Evolutionary conservation across 805 yeast species (phyloP).

Genomic region (Candida sonorensis): DNA sequence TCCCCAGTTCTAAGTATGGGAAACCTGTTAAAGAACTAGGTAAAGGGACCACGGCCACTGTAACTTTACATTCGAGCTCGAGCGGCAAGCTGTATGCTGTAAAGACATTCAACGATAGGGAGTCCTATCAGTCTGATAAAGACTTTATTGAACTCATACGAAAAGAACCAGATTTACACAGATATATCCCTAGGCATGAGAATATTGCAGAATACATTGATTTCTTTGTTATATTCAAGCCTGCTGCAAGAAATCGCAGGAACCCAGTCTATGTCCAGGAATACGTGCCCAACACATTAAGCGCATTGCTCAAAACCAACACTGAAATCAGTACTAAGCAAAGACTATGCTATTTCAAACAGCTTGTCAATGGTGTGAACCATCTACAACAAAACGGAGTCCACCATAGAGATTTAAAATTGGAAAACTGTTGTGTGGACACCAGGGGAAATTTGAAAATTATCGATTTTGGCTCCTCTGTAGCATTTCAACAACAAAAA

Average conservation of each 20-base stretch:
- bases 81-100: slow-evolving; percentile 40
- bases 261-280: slow-evolving; percentile 26
- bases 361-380: slow-evolving; percentile 31
- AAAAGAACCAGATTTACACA: slow-evolving; percentile 31
- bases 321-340: slow-evolving; percentile 7
- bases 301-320: slow-evolving; percentile 1
- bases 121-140: slow-evolving; percentile 30
- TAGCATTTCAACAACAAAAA: background rate
- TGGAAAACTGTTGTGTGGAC: slow-evolving; percentile 37
- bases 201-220: slow-evolving; percentile 31
- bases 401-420: slow-evolving; percentile 46
- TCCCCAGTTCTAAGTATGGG: slow-evolving; percentile 13
- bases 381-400: slow-evolving; percentile 31
- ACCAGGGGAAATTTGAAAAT: slow-evolving; percentile 30
- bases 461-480: slow-evolving; percentile 47
- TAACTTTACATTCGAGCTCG: no score
- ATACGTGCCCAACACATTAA: slow-evolving; percentile 28
- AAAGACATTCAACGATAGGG: slow-evolving; percentile 37
- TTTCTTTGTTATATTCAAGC: no score
- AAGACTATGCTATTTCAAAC: slow-evolving; percentile 33
- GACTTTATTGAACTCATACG: slow-evolving; percentile 33
- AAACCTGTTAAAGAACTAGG: slow-evolving; percentile 7
- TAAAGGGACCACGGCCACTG: slow-evolving; percentile 13
- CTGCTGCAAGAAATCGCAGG: no score
- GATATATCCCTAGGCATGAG: slow-evolving; percentile 19